A percentile compares a stretch with the other conserved stretches of the same genome.
Conservation (phyloP, 2,329 filamentous ascomycete species). For the Aspergillus ruber region DNA sequence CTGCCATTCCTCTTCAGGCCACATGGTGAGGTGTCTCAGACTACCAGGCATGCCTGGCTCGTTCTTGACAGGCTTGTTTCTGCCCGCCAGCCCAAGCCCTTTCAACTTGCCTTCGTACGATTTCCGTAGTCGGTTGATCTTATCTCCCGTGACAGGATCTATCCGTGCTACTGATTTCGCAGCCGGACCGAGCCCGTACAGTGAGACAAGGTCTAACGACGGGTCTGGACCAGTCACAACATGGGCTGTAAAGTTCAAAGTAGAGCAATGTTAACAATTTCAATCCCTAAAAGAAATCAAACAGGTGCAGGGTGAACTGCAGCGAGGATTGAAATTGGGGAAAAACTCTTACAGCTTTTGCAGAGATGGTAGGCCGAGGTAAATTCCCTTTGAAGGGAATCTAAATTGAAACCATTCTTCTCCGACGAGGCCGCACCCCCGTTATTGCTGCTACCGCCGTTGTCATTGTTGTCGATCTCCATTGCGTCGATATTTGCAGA, state of each 20-base stretch:
- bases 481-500: conserved; percentile 12
- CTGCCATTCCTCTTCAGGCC: conserved; percentile 47
- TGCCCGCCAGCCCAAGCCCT: conserved; percentile 39
- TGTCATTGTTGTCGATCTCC: conserved; percentile 20
- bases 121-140: conserved; percentile 56
- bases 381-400: conserved; percentile 41
- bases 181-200: conserved; percentile 52
- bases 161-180: conserved; percentile 53
- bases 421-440: conserved; percentile 10
- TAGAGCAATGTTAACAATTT: conserved; percentile 39
- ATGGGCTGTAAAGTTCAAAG: conserved; percentile 34
- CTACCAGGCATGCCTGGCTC: conserved; percentile 34
- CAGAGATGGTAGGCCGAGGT: conserved; percentile 44
- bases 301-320: conserved; percentile 20
- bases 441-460: conserved; percentile 36
- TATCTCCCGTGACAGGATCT: conserved; percentile 58
- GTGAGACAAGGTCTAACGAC: conserved; percentile 52
- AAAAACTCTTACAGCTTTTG: conserved; percentile 44
- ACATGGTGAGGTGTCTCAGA: conserved; percentile 38
- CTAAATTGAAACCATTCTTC: conserved; percentile 28
- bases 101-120: conserved; percentile 49
- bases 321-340: conserved; percentile 36
- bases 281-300: conserved; percentile 21
- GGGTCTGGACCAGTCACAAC: conserved; percentile 50
- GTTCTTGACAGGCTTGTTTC: conserved; percentile 43